A percentile compares a stretch with the other conserved stretches of the same genome.
These are phyloP conservation scores for Mycena floridula DNA, from an alignment of 768 basidiomycete genomes.

Conservation along the genomic window DNA sequence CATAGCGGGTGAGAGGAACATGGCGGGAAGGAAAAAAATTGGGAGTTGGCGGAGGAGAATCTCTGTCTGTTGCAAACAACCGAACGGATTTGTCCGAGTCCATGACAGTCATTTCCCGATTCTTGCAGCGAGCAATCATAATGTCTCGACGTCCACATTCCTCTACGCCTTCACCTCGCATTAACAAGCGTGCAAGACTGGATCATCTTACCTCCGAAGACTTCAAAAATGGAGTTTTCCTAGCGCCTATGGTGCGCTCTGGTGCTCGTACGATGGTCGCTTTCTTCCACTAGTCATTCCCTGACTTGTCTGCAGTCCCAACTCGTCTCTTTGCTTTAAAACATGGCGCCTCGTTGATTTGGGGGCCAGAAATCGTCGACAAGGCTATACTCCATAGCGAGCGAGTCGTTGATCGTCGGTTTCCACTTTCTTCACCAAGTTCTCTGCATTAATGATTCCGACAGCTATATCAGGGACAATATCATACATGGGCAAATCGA, in stretches of 20 bases:
- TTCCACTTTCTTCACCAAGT: not conserved
- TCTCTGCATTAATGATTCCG: conserved; percentile 2
- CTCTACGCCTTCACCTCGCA: conserved; percentile 39
- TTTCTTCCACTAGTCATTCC: conserved; percentile 3
- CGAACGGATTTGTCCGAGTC: too few species aligned
- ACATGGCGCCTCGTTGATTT: conserved; percentile 90
- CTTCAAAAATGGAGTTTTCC: conserved; percentile 84
- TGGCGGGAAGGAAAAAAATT: too few species aligned
- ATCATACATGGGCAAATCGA: conserved; percentile 77
- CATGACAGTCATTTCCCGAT: too few species aligned
- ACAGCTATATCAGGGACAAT: conserved; percentile 82
- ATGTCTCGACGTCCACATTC: not conserved
- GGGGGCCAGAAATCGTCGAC: conserved; percentile 96
- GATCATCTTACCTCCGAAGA: conserved; percentile 62
- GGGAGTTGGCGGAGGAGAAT: too few species aligned
- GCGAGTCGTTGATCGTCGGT: conserved; percentile 82
- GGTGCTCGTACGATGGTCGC: conserved; percentile 60
- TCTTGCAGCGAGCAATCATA: not conserved
- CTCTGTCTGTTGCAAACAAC: too few species aligned
- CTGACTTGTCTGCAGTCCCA: conserved; percentile 48
- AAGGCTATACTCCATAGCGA: conserved; percentile 87
- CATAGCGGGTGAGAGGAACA: too few species aligned
- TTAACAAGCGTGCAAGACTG: conserved; percentile 47
- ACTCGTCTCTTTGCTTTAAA: conserved; percentile 83
- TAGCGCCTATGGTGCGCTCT: conserved; percentile 99